Evolutionary conservation across 768 basidiomycete species (phyloP), one percentile per base, ranked within the genome.

Genomic region (Lyophyllum semitale): DNA sequence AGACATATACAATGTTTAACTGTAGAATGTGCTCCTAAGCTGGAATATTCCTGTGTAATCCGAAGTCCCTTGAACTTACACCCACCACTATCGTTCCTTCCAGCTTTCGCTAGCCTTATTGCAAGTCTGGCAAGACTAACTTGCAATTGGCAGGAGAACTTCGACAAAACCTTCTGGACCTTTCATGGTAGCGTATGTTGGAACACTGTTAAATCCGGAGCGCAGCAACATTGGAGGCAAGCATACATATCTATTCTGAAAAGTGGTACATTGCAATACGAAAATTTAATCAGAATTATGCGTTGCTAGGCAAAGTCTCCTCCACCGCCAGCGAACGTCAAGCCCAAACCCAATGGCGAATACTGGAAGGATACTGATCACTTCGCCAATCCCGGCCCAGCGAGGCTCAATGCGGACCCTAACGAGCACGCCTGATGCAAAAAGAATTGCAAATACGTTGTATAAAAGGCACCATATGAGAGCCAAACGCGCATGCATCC

Each of bases 81-180:
- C 84, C 85, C 7, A 85, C 68, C 6, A 77, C 68, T 56, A 84
- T 81, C 47, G 64, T 74, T 4, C 84, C 87, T 8, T 71, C 66
- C 2, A 87, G 85, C 53, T 76, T 77, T 32, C 70, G 66, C 87
- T 87, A 88, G 1, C 81, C 77, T 66, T 88, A n/a, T n/a, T n/a
- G n/a, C n/a, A n/a, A n/a, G n/a, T n/a, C n/a, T n/a, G n/a, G n/a
- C n/a, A n/a, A n/a, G n/a, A n/a, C n/a, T n/a, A n/a, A n/a, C n/a
- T n/a, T n/a, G n/a, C n/a, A n/a, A n/a, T n/a, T n/a, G n/a, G n/a
- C n/a, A n/a, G n/a, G n/a, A n/a, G n/a, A n/a, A n/a, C n/a, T n/a
- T n/a, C n/a, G n/a, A n/a, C n/a, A n/a, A n/a, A n/a, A n/a, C n/a
- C n/a, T n/a, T n/a, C n/a, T n/a, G n/a, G n/a, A n/a, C n/a, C n/a